Percentiles rank a stretch among this genome's conserved stretches.
These are phyloP conservation scores for Lagenidium giganteum DNA, from an alignment of 352 stramenopile genomes.

Conservation along the genomic window DNA sequence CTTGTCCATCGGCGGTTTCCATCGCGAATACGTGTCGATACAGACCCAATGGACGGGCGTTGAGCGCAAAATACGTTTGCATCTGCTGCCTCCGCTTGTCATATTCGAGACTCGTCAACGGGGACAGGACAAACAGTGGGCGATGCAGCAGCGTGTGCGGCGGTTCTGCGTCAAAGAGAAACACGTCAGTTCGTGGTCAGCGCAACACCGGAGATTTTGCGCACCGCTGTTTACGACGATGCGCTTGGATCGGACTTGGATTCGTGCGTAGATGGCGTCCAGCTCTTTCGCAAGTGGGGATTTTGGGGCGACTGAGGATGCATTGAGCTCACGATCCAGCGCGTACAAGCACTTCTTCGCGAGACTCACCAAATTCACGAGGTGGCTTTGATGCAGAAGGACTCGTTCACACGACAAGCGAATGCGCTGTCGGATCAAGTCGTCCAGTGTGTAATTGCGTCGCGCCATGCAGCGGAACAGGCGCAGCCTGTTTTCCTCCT, in stretches of 20 bases:
- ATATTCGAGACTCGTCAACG: conserved; percentile 14
- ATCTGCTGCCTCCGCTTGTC: conserved; percentile 7
- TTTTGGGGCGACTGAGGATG: neutral
- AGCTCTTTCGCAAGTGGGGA: neutral
- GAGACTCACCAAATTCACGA: too few species aligned
- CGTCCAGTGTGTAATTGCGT: neutral
- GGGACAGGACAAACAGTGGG: conserved; percentile 22
- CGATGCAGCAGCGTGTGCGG: conserved; percentile 2
- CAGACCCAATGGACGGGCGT: conserved; percentile 27
- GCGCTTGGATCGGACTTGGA: neutral
- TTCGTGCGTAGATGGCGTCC: too few species aligned
- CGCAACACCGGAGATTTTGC: too few species aligned
- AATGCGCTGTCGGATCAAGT: neutral
- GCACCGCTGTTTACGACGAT: conserved; percentile 9
- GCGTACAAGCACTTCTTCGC: conserved; percentile 13
- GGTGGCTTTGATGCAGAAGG: neutral
- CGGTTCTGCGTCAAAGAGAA: too few species aligned
- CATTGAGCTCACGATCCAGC: conserved; percentile 1
- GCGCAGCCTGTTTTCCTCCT: conserved; percentile 15
- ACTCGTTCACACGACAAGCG: neutral
- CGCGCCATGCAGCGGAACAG: conserved; percentile 16
- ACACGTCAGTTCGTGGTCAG: too few species aligned
- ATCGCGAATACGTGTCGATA: conserved; percentile 43
- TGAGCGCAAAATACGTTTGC: conserved; percentile 26
- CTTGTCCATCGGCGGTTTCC: conserved; percentile 12